A percentile compares a stretch with the other conserved stretches of the same genome.
Conservation (phyloP, 2,329 filamentous ascomycete species). For the Talaromyces sp. region DNA sequence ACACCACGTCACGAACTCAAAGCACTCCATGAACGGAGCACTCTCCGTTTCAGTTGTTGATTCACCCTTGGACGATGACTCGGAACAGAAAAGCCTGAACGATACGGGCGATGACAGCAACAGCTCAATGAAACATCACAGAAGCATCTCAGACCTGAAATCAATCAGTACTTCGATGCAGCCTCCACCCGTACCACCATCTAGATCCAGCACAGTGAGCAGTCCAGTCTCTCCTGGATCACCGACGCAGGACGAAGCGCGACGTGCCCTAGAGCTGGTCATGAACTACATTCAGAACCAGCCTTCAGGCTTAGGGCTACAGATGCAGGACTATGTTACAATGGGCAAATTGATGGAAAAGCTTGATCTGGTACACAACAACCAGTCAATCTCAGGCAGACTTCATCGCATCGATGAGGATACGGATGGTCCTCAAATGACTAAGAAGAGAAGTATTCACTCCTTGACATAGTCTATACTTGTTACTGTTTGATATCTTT, state of each 20-base stretch:
- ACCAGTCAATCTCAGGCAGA: conserved; percentile 40
- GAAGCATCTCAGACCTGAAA: conserved; percentile 45
- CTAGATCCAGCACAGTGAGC: conserved; percentile 34
- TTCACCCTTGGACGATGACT: conserved; percentile 50
- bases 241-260: conserved; percentile 80
- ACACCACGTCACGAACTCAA: conserved; percentile 50
- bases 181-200: conserved; percentile 35
- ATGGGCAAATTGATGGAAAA: conserved; percentile 84
- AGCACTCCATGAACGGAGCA: conserved; percentile 40
- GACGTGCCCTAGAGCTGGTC: conserved; percentile 74
- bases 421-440: conserved; percentile 38
- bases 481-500: conserved; percentile 20
- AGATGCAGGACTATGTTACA: conserved; percentile 71
- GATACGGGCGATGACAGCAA: conserved; percentile 22
- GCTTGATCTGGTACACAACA: conserved; percentile 63
- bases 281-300: conserved; percentile 76
- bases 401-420: conserved; percentile 44
- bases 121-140: conserved; percentile 42
- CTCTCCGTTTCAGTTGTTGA: conserved; percentile 47
- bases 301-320: conserved; percentile 58
- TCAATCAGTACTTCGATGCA: conserved; percentile 36
- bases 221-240: conserved; percentile 59
- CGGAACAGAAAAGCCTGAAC: conserved; percentile 19
- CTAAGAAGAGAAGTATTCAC: conserved; percentile 48
- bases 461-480: conserved; percentile 31